These are phyloP conservation scores for Candida argentea DNA, from an alignment of 805 yeast species.

Conservation along the genomic window DNA sequence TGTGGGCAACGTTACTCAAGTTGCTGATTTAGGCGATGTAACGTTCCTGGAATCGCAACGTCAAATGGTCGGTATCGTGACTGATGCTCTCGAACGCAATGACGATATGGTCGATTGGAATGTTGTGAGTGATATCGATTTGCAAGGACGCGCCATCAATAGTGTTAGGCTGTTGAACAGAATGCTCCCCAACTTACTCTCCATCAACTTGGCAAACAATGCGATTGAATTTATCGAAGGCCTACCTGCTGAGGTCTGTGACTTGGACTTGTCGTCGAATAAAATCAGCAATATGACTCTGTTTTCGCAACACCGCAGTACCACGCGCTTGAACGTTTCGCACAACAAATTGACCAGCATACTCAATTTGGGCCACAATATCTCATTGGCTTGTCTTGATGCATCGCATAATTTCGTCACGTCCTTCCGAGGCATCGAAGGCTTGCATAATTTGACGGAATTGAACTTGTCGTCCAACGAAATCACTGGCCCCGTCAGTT, in stretches of 20 bases:
- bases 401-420: slow-evolving; percentile 26
- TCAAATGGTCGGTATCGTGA: slow-evolving; percentile 35
- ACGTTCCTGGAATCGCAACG: slow-evolving; percentile 40
- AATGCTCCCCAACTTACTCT: slow-evolving; percentile 34
- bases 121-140: slow-evolving; percentile 22
- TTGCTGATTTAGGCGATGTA: slow-evolving; percentile 32
- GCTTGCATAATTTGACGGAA: slow-evolving; percentile 27
- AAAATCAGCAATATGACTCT: slow-evolving; percentile 30
- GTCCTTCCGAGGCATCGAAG: slow-evolving; percentile 25
- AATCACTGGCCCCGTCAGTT: slow-evolving; percentile 28
- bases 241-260: slow-evolving; percentile 28
- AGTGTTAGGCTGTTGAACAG: slow-evolving; percentile 33
- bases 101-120: slow-evolving; percentile 34
- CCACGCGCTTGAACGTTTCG: slow-evolving; percentile 33
- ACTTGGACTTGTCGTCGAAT: slow-evolving; percentile 30
- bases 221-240: slow-evolving; percentile 35
- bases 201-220: slow-evolving; percentile 34
- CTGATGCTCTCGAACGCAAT: slow-evolving; percentile 28
- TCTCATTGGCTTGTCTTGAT: slow-evolving; percentile 33
- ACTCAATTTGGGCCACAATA: slow-evolving; percentile 24
- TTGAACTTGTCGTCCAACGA: slow-evolving; percentile 34
- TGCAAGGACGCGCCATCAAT: slow-evolving; percentile 24
- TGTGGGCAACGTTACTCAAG: slow-evolving; percentile 27
- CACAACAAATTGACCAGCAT: slow-evolving; percentile 27
- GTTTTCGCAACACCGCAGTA: slow-evolving; percentile 27